Conservation (phyloP, 345 rosid genomes). For the Odontarrhena argentea region DNA sequence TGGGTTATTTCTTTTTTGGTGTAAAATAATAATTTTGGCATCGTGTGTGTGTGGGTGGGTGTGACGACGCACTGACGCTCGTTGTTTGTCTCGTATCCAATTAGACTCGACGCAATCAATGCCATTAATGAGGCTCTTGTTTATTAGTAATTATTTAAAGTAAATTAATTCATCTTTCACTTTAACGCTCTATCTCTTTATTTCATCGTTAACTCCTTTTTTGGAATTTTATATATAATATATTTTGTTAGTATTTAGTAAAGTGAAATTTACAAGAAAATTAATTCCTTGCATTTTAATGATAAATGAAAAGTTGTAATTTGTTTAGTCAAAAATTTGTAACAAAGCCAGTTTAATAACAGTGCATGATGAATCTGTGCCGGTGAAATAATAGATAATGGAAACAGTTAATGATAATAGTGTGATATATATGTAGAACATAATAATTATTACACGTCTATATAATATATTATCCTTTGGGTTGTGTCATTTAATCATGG, state of each 20-base stretch:
- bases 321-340: not conserved
- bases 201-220: not conserved
- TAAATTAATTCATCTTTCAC: conserved; percentile 24
- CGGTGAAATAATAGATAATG: not conserved
- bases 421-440: conserved; percentile 1
- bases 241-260: not conserved
- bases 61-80: not conserved
- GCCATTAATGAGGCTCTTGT: conserved; percentile 20
- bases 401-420: not conserved
- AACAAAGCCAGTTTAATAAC: not conserved
- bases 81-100: conserved; percentile 30
- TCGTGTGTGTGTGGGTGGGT: no score
- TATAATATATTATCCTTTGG: conserved; percentile 27
- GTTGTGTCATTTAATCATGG: conserved; percentile 26
- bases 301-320: not conserved
- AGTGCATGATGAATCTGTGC: not conserved
- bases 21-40: no score
- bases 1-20: no score
- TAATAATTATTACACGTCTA: conserved; percentile 7
- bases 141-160: not conserved
- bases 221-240: no score
- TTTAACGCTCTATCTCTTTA: conserved; percentile 20
- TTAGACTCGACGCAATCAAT: conserved; percentile 38
- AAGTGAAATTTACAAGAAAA: not conserved
- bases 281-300: not conserved